A percentile compares a stretch with the other conserved stretches of the same genome.
phyloP scores from a whole-genome alignment of 2,329 filamentous ascomycete species.

The Aspergillus sp. region DNA sequence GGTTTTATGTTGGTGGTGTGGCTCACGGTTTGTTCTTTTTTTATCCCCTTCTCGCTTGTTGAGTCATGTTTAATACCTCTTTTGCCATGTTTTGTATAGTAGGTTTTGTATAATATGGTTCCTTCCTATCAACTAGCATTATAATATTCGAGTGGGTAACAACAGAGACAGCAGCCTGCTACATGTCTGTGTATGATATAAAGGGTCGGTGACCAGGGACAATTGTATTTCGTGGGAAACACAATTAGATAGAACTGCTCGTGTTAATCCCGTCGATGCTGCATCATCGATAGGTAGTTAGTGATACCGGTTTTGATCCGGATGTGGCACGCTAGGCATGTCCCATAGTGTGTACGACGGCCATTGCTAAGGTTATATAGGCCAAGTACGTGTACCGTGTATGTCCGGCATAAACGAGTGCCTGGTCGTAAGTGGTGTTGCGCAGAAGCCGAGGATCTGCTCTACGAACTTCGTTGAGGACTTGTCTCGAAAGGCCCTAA shows the following conservation, averaged over 20 bases:
- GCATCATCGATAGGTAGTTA: too few relatives aligned
- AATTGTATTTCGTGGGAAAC: neutral
- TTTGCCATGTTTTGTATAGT: neutral
- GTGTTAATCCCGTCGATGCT: too few relatives aligned
- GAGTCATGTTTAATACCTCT: neutral
- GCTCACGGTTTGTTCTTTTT: neutral
- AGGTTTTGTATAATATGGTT: neutral
- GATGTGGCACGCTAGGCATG: too few relatives aligned
- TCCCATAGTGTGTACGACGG: too few relatives aligned
- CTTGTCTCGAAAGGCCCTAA: conserved; percentile 21
- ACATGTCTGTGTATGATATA: neutral
- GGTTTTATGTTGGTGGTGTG: neutral
- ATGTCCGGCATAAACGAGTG: too few relatives aligned
- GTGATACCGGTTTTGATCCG: too few relatives aligned
- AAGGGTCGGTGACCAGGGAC: neutral
- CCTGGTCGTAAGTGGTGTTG: neutral
- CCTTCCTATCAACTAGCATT: neutral
- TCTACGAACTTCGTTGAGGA: neutral
- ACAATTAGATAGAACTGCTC: neutral
- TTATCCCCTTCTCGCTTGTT: neutral
- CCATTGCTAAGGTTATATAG: too few relatives aligned
- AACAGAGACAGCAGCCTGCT: neutral
- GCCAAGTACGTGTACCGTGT: too few relatives aligned
- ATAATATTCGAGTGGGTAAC: neutral
- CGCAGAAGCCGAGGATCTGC: neutral